Percentiles rank a stretch among this genome's conserved stretches.
These are phyloP conservation scores for Nicotiana benthamiana DNA, from an alignment of 257 asterid species.

Conservation along the genomic window DNA sequence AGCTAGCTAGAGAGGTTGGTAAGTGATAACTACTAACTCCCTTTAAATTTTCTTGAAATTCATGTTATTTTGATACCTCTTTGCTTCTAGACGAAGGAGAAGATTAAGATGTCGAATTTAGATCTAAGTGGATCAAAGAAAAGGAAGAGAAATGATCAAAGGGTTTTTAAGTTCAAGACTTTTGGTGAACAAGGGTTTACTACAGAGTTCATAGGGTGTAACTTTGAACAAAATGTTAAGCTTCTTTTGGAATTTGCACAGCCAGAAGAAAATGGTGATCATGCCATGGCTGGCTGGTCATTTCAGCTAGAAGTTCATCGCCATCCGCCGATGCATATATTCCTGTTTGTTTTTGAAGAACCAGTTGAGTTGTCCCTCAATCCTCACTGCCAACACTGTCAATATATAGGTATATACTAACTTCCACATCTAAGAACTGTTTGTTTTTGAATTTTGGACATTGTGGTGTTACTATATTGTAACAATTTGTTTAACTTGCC, in stretches of 20 bases:
- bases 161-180: slow-evolving; percentile 70
- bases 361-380: slow-evolving; percentile 55
- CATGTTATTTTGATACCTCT: not conserved
- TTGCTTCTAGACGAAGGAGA: not conserved
- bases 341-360: slow-evolving; percentile 74
- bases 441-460: too few species aligned
- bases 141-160: slow-evolving; percentile 62
- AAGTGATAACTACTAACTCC: slow-evolving; percentile 9
- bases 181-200: slow-evolving; percentile 82
- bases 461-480: too few species aligned
- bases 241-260: slow-evolving; percentile 71
- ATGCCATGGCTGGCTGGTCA: slow-evolving; percentile 60
- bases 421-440: not conserved
- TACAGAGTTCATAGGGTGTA: slow-evolving; percentile 47
- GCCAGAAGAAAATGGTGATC: slow-evolving; percentile 40
- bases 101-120: slow-evolving; percentile 40
- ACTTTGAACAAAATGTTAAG: slow-evolving; percentile 50
- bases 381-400: slow-evolving; percentile 73
- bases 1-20: slow-evolving; percentile 5
- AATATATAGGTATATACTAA: slow-evolving; percentile 53
- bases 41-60: slow-evolving; percentile 16
- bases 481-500: too few species aligned
- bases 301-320: slow-evolving; percentile 81
- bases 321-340: slow-evolving; percentile 50
- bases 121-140: slow-evolving; percentile 56